These are phyloP conservation scores for Dissoconium aciculare DNA, from an alignment of 2,329 filamentous ascomycete species.

Conservation along the genomic window DNA sequence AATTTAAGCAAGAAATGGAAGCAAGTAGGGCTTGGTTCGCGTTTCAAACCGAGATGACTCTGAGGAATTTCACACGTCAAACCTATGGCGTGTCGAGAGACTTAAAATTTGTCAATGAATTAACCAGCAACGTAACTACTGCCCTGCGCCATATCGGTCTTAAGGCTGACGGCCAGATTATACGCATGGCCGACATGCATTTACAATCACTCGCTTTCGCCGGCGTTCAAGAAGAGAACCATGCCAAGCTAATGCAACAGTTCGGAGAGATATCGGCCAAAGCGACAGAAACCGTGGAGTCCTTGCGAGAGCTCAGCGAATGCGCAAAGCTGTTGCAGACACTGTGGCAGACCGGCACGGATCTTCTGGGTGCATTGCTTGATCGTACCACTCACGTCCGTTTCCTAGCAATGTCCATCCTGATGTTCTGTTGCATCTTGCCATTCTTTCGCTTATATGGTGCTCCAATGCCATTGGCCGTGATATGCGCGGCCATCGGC, in stretches of 20 bases:
- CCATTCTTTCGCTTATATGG: too few relatives aligned
- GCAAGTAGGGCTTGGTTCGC: slow-evolving; percentile 1
- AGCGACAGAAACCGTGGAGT: not conserved
- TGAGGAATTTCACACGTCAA: not conserved
- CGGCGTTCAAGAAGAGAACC: not conserved
- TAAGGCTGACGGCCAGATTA: not conserved
- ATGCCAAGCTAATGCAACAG: not conserved
- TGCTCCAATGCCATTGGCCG: too few relatives aligned
- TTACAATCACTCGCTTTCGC: not conserved
- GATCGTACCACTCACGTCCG: too few relatives aligned
- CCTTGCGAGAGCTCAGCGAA: not conserved
- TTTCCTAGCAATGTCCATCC: too few relatives aligned
- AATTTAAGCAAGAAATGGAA: not conserved
- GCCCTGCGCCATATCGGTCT: not conserved
- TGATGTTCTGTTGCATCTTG: too few relatives aligned
- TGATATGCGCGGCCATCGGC: too few relatives aligned
- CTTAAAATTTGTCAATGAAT: not conserved
- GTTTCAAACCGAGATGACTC: not conserved
- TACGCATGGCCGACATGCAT: not conserved
- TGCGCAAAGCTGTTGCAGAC: not conserved
- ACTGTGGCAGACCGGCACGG: too few relatives aligned
- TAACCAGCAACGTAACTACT: not conserved
- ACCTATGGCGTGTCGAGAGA: not conserved
- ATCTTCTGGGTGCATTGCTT: too few relatives aligned
- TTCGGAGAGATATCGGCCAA: not conserved